Conservation (phyloP, 208 protist species). For the Crithidia bombi region DNA sequence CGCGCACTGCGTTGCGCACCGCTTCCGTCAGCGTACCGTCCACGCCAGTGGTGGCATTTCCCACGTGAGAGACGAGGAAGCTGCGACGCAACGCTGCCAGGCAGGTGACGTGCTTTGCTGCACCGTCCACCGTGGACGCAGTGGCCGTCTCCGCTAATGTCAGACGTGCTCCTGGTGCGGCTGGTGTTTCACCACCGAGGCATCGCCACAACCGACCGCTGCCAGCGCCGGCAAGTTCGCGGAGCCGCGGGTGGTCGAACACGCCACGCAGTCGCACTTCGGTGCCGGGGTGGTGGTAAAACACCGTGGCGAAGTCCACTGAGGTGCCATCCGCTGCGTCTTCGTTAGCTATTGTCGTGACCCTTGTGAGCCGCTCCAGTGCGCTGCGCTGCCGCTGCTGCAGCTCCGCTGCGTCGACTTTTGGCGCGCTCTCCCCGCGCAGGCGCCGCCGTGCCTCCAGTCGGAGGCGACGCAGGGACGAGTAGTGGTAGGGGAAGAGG, state of each 20-base stretch:
- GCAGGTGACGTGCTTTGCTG: slow-evolving; percentile 5
- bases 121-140: neutral
- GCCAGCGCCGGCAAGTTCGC: slow-evolving; percentile 19
- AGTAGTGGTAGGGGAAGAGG: slow-evolving; percentile 50
- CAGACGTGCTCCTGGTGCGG: neutral
- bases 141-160: slow-evolving; percentile 17
- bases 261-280: slow-evolving; percentile 16
- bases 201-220: slow-evolving; percentile 17
- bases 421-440: slow-evolving; percentile 20
- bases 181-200: neutral
- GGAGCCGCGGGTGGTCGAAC: slow-evolving; percentile 28
- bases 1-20: neutral
- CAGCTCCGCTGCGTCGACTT: slow-evolving; percentile 9
- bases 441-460: slow-evolving; percentile 21
- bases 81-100: slow-evolving; percentile 18
- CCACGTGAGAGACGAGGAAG: slow-evolving; percentile 3
- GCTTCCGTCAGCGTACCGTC: neutral
- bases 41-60: neutral
- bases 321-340: neutral
- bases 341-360: neutral
- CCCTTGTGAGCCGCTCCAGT: slow-evolving; percentile 12
- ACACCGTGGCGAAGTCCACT: slow-evolving; percentile 18
- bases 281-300: slow-evolving; percentile 21
- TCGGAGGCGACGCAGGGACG: slow-evolving; percentile 33
- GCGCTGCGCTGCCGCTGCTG: slow-evolving; percentile 4